Evolutionary conservation across 164 flowering plant genomes (phyloP).

Genomic region (Tinospora cordifolia): DNA sequence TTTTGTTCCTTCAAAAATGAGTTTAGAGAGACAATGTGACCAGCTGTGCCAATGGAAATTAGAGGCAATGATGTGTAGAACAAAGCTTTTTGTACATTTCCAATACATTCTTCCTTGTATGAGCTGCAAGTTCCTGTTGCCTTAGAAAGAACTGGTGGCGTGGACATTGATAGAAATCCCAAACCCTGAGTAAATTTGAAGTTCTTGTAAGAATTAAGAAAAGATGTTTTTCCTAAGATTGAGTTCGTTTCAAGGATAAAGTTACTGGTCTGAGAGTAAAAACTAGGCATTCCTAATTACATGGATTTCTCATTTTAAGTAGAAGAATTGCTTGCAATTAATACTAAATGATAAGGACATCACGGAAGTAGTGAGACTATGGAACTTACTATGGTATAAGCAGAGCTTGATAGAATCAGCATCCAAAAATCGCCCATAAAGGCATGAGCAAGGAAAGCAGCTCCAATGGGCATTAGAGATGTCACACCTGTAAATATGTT

Average conservation of each 20-base stretch:
- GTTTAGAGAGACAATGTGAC: slow-evolving; percentile 19
- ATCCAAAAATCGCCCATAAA: slow-evolving; percentile 24
- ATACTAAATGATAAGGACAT: too few species aligned
- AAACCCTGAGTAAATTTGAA: slow-evolving; percentile 26
- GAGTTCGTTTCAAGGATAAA: too few species aligned
- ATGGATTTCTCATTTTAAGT: too few species aligned
- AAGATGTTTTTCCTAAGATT: neutral
- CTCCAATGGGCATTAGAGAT: slow-evolving; percentile 17
- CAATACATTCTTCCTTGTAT: slow-evolving; percentile 30
- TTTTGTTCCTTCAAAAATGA: slow-evolving; percentile 16
- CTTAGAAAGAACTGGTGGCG: slow-evolving; percentile 27
- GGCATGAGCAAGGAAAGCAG: slow-evolving; percentile 27
- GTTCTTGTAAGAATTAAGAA: neutral
- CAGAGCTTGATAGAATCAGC: slow-evolving; percentile 27
- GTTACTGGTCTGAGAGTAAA: too few species aligned
- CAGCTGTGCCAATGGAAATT: slow-evolving; percentile 28
- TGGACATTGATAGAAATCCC: slow-evolving; percentile 32
- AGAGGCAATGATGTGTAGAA: slow-evolving; percentile 28
- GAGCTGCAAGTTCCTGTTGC: slow-evolving; percentile 18
- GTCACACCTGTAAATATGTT: slow-evolving; percentile 24
- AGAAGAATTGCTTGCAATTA: too few species aligned
- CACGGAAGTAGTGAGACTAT: neutral
- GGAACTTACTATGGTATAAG: slow-evolving; percentile 28
- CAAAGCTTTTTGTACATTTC: slow-evolving; percentile 20
- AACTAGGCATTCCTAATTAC: too few species aligned